Evolutionary conservation across 2,329 filamentous ascomycete species (phyloP).

Genomic region (Diplodia seriata): DNA sequence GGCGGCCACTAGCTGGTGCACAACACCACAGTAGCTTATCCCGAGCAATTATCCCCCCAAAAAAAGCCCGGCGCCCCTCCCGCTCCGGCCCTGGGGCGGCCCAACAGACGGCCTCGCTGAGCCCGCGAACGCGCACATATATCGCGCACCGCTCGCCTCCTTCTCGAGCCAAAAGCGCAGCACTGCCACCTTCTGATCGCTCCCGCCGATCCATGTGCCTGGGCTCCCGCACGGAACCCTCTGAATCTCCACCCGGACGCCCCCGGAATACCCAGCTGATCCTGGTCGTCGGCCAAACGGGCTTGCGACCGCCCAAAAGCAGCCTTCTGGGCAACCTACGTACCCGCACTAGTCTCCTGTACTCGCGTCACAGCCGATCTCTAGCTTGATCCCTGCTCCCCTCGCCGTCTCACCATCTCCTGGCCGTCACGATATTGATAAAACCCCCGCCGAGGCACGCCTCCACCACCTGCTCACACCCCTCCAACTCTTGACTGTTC

Average conservation of each 20-base stretch:
- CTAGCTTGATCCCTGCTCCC: slow-evolving; percentile 1
- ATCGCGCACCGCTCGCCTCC: slow-evolving; percentile 18
- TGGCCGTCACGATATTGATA: slow-evolving; percentile 20
- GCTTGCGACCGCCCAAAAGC: slow-evolving; percentile 12
- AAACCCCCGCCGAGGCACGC: not conserved
- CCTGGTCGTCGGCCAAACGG: slow-evolving; percentile 14
- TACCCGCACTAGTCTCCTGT: not conserved
- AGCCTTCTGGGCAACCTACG: not conserved
- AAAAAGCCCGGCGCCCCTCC: slow-evolving; percentile 8
- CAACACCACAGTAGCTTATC: slow-evolving; percentile 26
- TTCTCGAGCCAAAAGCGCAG: not conserved
- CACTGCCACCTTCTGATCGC: slow-evolving; percentile 30
- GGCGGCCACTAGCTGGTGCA: slow-evolving; percentile 11
- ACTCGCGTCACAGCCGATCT: slow-evolving; percentile 12
- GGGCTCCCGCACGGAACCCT: slow-evolving; percentile 8
- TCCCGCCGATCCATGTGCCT: slow-evolving; percentile 13
- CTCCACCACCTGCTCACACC: not conserved
- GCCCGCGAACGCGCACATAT: slow-evolving; percentile 12
- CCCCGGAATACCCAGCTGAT: slow-evolving; percentile 20
- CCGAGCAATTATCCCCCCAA: slow-evolving; percentile 1
- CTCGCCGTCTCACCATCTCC: slow-evolving; percentile 27
- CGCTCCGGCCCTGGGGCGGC: slow-evolving; percentile 1
- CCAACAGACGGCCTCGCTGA: slow-evolving; percentile 9
- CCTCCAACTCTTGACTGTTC: not conserved
- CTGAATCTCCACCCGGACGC: slow-evolving; percentile 5